Conservation (phyloP, 306 rosid genomes). For the Vigna nakashimae region DNA sequence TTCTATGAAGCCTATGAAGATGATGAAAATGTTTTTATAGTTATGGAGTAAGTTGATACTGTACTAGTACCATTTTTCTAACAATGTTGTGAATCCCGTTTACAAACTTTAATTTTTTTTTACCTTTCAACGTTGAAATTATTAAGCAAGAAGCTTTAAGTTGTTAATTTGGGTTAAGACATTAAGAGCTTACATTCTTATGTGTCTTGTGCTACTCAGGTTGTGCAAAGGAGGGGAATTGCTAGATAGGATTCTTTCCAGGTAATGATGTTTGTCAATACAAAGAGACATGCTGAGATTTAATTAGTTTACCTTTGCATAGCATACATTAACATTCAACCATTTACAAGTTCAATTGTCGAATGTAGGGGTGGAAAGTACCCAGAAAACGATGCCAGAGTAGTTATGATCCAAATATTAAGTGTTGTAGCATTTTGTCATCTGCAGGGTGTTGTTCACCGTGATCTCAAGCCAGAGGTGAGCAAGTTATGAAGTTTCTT, state of each 20-base stretch:
- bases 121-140: not conserved
- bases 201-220: conserved; percentile 48
- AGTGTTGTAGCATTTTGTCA: conserved; percentile 40
- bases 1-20: conserved; percentile 80
- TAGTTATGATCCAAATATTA: conserved; percentile 54
- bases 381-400: conserved; percentile 57
- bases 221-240: conserved; percentile 81
- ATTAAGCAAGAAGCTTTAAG: not conserved
- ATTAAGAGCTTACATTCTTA: conserved; percentile 33
- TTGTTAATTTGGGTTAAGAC: not conserved
- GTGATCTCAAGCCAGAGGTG: conserved; percentile 64
- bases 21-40: conserved; percentile 65
- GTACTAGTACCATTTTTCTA: not conserved
- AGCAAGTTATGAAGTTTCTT: conserved; percentile 21
- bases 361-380: conserved; percentile 67
- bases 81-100: not conserved
- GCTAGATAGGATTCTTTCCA: conserved; percentile 72
- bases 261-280: conserved; percentile 48
- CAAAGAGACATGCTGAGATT: conserved; percentile 22
- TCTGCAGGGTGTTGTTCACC: conserved; percentile 35
- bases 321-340: conserved; percentile 32
- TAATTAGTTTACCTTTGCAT: conserved; percentile 26
- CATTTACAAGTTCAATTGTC: conserved; percentile 7
- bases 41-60: conserved; percentile 75
- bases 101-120: not conserved